Evolutionary conservation across 1,284 basidiomycete genomes (phyloP), one percentile per base, ranked within the genome.

Genomic region (Calocybe gambosa): DNA sequence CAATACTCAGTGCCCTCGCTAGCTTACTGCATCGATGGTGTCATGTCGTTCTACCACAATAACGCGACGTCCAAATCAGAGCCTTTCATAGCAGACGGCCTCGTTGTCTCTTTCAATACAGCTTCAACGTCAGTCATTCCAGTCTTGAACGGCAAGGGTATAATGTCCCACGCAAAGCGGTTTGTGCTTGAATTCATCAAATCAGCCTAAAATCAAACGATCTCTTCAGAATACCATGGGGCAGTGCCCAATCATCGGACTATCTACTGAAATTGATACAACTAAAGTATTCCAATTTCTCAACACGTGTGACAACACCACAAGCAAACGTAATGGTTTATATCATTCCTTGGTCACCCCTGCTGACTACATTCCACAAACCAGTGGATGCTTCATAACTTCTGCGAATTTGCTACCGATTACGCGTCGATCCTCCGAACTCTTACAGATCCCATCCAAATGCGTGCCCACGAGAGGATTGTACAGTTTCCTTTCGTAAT

Each of bases 201-300:
- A 15, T 34, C 31, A 13, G 7, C 31, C 15, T 2, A 9, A 2
- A 29, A 29, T 29, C 4, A 34, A 34, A 15, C 15, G 8, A n/a
- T 19, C 2, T 6, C 13, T 26, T 16, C 49, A 93, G 93, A 54
- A 89, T 99, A 64, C 88, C 90, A 1, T 99, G 93, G 90, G 95
- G 96, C 26, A 84, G 90, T 7, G 78, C 83, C 0, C 93, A 96
- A 59, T 84, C 93, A 0, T 81, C 89, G 0, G 95, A 99, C 40
- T 88, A 96, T 56, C 75, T 99, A 41, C 78, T 96, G 46, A 94
- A 93, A 59, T 80, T 95, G 5, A 81, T 93, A 29, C 94, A 98
- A 62, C 78, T 99, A 46, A 99, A 99, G 63, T 98, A 99, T 61
- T 89, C 96, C 12, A 87, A 77, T 36, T 99, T 99, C 56, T 77